phyloP scores from a whole-genome alignment of 306 rosid species.

The Castanopsis chinensis region DNA sequence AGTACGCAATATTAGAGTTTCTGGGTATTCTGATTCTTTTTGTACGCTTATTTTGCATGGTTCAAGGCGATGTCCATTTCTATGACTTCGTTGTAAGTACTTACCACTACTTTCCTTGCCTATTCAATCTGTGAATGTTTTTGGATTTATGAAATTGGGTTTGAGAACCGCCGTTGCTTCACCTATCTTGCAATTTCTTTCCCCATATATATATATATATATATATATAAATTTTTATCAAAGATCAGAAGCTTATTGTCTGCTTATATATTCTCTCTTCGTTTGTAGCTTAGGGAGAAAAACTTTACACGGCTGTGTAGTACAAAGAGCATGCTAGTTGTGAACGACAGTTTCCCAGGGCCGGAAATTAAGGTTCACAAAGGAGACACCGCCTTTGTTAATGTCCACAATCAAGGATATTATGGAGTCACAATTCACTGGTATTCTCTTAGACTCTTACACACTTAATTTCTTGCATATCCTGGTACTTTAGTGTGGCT shows the following conservation, averaged over 20 bases:
- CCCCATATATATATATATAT: too few relatives aligned
- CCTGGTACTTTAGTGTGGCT: too few relatives aligned
- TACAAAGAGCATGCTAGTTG: background rate
- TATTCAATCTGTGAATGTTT: background rate
- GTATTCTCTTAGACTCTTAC: background rate
- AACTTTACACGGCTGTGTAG: slow-evolving; percentile 4
- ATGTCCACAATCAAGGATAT: background rate
- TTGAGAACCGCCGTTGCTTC: background rate
- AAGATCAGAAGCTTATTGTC: background rate
- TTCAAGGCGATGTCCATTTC: background rate
- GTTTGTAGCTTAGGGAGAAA: slow-evolving; percentile 1
- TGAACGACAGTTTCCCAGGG: slow-evolving; percentile 9
- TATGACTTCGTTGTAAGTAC: background rate
- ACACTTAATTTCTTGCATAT: too few relatives aligned
- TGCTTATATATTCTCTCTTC: background rate
- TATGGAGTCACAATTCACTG: slow-evolving; percentile 2
- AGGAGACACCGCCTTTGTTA: slow-evolving; percentile 9
- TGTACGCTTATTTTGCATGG: background rate
- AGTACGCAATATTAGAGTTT: background rate
- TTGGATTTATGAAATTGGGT: too few relatives aligned
- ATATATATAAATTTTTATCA: background rate
- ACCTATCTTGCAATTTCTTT: background rate
- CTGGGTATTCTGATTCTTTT: background rate
- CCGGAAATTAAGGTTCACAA: background rate
- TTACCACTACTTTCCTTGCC: background rate